phyloP scores from a whole-genome alignment of 2,329 filamentous ascomycete species.

The Talaromyces rugulosus region DNA sequence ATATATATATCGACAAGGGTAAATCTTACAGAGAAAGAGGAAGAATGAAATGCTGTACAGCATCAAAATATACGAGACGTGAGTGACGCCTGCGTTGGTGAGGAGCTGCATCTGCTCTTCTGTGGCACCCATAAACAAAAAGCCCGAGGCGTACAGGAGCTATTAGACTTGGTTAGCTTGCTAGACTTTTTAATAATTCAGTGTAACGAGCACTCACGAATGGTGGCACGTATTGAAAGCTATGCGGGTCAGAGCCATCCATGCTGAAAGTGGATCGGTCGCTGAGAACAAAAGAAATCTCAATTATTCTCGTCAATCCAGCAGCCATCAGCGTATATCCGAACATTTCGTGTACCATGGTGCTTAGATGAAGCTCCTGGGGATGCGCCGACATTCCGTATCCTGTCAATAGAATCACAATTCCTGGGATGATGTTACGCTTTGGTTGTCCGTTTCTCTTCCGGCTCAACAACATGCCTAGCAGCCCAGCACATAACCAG shows the following conservation, averaged over 20 bases:
- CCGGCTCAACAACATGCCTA: conserved; percentile 87
- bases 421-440: conserved; percentile 86
- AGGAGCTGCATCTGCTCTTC: conserved; percentile 91
- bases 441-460: conserved; percentile 79
- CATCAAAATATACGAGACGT: conserved; percentile 88
- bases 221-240: conserved; percentile 66
- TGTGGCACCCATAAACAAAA: conserved; percentile 95
- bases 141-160: conserved; percentile 87
- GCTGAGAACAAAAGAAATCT: conserved; percentile 80
- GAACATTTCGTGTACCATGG: conserved; percentile 82
- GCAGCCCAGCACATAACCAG: conserved; percentile 92
- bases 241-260: conserved; percentile 67
- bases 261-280: conserved; percentile 64
- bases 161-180: conserved; percentile 37
- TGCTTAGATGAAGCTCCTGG: conserved; percentile 76
- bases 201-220: conserved; percentile 55
- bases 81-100: conserved; percentile 68
- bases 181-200: not conserved
- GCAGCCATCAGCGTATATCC: conserved; percentile 94
- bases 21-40: conserved; percentile 70
- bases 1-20: not conserved
- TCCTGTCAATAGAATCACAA: conserved; percentile 87
- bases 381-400: conserved; percentile 95
- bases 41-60: conserved; percentile 87
- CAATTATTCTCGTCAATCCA: conserved; percentile 77